Base-by-base conservation (phyloP, 1,284 basidiomycete species). In the Apiotrichum veenhuisii region DNA sequence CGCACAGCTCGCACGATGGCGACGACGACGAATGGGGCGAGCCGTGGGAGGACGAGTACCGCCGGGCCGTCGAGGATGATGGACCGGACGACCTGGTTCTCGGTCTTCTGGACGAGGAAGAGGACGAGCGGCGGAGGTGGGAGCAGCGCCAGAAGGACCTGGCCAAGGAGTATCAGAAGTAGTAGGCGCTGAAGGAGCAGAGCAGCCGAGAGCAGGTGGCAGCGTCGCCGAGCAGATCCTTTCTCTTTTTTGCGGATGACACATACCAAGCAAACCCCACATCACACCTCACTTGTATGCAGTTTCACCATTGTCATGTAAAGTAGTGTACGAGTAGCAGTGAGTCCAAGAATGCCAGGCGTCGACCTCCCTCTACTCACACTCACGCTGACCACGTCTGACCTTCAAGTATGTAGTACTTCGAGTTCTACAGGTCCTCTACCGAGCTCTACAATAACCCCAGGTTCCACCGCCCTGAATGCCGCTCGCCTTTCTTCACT, bases 71-170 rank as follows among this genome's bases (percentile, higher is more conserved):
- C 27, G 74, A 75, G 58, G 70, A 75, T 50, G 76, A 77, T 42
- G 70, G 68, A 18, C 72, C 74, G 2, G 74, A 77, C 33, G 76
- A 76, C 53, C 61, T 77, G 18, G 71, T 77, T 3, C 57, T 77
- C 26, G 74, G 76, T 0, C 50, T 76, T 52, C 62, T 77, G 69
- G 74, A 77, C 58, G 74, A 76, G 57, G 73, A 77, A 54, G 68
- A 76, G 49, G 73, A 75, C 46, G 73, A 77, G 56, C 57, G 74
- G 40, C 58, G 65, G 50, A 59, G 57, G 49, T 68, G 66, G 67
- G 62, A 66, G 51, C 34, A 51, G 18, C 61, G 57, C 41, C 61
- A 59, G 52, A 64, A 62, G 50, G 54, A 34, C 25, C 37, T 54
- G 25, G 52, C 37, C 25, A 40, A 18, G 20, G 42, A 54, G 52